These are phyloP conservation scores for Cubamyces sp. DNA, from an alignment of 768 basidiomycete species.

Conservation along the genomic window DNA sequence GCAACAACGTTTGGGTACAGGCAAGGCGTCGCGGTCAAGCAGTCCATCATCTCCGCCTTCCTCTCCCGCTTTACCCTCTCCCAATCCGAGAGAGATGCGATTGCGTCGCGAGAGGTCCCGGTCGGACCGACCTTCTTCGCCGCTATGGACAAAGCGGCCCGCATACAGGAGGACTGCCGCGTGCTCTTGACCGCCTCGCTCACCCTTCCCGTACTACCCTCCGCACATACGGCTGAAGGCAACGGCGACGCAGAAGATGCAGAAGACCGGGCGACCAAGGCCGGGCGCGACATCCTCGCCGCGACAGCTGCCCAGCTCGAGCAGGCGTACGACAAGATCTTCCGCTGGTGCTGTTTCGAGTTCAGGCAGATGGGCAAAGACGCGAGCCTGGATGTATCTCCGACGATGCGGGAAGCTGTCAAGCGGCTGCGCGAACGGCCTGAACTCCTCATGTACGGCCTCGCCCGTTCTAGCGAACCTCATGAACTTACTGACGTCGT, in stretches of 20 bases:
- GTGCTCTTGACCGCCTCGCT: slow-evolving; percentile 66
- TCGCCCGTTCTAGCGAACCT: background rate
- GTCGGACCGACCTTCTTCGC: slow-evolving; percentile 77
- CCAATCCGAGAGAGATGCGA: slow-evolving; percentile 68
- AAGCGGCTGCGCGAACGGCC: slow-evolving; percentile 74
- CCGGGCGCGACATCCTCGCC: slow-evolving; percentile 87
- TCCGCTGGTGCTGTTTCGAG: slow-evolving; percentile 84
- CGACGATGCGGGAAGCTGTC: slow-evolving; percentile 72
- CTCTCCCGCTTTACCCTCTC: slow-evolving; percentile 84
- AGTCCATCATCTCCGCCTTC: slow-evolving; percentile 78
- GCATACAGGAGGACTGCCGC: slow-evolving; percentile 82
- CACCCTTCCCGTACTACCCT: background rate
- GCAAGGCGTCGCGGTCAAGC: slow-evolving; percentile 68
- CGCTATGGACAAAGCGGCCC: slow-evolving; percentile 85
- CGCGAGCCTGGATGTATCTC: slow-evolving; percentile 67
- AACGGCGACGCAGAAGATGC: slow-evolving; percentile 8
- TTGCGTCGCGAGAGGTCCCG: slow-evolving; percentile 79
- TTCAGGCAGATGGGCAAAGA: slow-evolving; percentile 81
- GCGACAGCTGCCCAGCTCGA: slow-evolving; percentile 82
- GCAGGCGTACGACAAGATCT: slow-evolving; percentile 87
- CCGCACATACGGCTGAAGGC: background rate
- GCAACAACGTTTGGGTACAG: slow-evolving; percentile 40
- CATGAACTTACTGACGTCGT: slow-evolving; percentile 31
- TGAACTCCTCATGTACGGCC: slow-evolving; percentile 70
- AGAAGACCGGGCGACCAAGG: slow-evolving; percentile 21